These are phyloP conservation scores for Rhododendron williamsianum DNA, from an alignment of 148 eudicot genomes.

Conservation along the genomic window DNA sequence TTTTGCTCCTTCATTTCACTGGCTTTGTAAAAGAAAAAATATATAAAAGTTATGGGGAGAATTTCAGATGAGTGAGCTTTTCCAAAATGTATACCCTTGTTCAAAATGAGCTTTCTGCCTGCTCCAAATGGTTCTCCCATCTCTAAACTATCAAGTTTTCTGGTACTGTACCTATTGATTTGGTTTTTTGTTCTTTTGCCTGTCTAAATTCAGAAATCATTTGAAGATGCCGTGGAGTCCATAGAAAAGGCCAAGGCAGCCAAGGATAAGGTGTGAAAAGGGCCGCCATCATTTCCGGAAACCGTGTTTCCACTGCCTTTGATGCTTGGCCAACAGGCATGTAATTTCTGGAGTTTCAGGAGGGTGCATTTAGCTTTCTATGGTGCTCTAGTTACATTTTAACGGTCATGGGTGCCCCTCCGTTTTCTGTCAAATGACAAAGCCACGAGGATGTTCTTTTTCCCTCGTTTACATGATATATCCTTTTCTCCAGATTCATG, in stretches of 20 bases:
- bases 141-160: not conserved
- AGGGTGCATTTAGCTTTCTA: not conserved
- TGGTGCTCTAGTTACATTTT: not conserved
- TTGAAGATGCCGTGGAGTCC: conserved; percentile 30
- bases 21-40: too few species aligned
- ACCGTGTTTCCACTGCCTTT: not conserved
- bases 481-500: not conserved
- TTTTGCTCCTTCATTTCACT: not conserved
- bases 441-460: not conserved
- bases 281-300: not conserved
- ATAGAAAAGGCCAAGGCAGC: conserved; percentile 24
- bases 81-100: not conserved
- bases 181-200: not conserved
- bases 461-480: not conserved
- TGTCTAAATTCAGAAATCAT: conserved; percentile 28
- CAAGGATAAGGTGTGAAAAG: conserved; percentile 15
- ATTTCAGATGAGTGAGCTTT: not conserved
- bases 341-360: not conserved
- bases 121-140: not conserved
- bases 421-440: not conserved
- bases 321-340: not conserved
- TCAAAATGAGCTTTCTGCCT: not conserved
- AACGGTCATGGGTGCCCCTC: not conserved
- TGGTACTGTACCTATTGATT: not conserved
- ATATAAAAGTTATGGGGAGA: not conserved